Conservation (phyloP, 352 stramenopile genomes). For the Pelagophyceae sp. region DNA sequence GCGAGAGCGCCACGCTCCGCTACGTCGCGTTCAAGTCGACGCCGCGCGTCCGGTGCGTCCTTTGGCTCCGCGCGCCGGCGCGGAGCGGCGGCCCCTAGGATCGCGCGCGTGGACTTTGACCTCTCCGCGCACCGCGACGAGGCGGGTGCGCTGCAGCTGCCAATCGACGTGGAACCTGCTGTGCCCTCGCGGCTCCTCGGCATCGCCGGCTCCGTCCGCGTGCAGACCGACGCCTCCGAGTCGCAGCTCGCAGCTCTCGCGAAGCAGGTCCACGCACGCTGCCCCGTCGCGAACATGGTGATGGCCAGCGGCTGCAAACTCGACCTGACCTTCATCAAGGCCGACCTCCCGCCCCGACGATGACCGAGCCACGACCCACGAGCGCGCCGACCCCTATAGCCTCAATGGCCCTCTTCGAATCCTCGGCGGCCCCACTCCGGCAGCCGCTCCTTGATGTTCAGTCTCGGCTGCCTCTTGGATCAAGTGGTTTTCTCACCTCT, state of each 20-base stretch:
- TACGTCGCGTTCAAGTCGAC: slow-evolving; percentile 50
- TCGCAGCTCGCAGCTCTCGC: slow-evolving; percentile 39
- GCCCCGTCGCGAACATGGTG: slow-evolving; percentile 57
- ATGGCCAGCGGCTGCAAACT: slow-evolving; percentile 47
- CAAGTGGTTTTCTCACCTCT: too few relatives aligned
- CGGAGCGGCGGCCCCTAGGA: too few relatives aligned
- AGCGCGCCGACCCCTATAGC: too few relatives aligned
- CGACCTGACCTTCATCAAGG: slow-evolving; percentile 23
- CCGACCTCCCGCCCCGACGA: too few relatives aligned
- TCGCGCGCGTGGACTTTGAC: slow-evolving; percentile 49
- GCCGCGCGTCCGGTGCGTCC: slow-evolving; percentile 29
- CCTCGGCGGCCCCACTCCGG: too few relatives aligned
- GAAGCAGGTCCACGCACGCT: slow-evolving; percentile 50
- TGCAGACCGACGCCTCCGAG: slow-evolving; percentile 28
- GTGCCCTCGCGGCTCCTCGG: slow-evolving; percentile 35
- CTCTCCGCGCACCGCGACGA: slow-evolving; percentile 43
- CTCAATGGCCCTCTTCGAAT: too few relatives aligned
- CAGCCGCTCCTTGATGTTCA: too few relatives aligned
- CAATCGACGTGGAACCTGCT: slow-evolving; percentile 20
- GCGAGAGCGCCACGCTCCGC: slow-evolving; percentile 48
- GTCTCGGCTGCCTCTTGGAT: too few relatives aligned
- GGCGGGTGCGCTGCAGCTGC: slow-evolving; percentile 39
- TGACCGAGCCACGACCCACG: too few relatives aligned
- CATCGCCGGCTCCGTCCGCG: slow-evolving; percentile 38
- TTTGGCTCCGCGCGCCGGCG: neutral